Evolutionary conservation across 2,329 filamentous ascomycete species (phyloP).

Genomic region (Helotiales sp.): DNA sequence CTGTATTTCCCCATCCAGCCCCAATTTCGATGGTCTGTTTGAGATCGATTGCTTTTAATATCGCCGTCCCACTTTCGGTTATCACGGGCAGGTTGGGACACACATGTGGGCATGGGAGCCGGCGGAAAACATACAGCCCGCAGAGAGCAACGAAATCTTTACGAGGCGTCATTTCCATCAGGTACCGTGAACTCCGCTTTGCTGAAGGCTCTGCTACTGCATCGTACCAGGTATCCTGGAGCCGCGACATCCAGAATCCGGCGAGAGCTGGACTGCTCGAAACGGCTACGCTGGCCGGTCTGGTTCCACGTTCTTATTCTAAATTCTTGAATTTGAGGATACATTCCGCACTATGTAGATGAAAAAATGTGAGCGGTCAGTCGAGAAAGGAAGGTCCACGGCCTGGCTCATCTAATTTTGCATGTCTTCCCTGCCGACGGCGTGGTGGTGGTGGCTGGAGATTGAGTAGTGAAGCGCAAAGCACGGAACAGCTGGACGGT

Average conservation of each 20-base stretch:
- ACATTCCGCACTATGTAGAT: neutral
- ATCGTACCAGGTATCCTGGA: neutral
- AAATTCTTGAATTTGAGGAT: neutral
- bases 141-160: conserved; percentile 3
- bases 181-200: neutral
- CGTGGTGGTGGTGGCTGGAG: neutral
- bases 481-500: neutral
- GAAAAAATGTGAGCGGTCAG: neutral
- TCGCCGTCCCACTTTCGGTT: conserved; percentile 26
- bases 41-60: conserved; percentile 24
- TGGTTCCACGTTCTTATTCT: neutral
- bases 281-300: neutral
- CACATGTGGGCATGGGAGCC: conserved; percentile 19
- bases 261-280: neutral
- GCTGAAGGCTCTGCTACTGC: neutral
- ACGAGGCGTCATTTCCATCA: conserved; percentile 29
- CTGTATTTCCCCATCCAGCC: conserved; percentile 4
- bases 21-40: conserved; percentile 19
- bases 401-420: conserved; percentile 6
- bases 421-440: neutral
- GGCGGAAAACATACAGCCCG: conserved; percentile 3
- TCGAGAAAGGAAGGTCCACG: conserved; percentile 7
- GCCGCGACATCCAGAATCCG: neutral
- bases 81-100: conserved; percentile 1
- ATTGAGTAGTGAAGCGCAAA: neutral